Percentiles rank a stretch among this genome's conserved stretches.
These are phyloP conservation scores for Calocybe cyanea DNA, from an alignment of 768 basidiomycete genomes.

Conservation along the genomic window DNA sequence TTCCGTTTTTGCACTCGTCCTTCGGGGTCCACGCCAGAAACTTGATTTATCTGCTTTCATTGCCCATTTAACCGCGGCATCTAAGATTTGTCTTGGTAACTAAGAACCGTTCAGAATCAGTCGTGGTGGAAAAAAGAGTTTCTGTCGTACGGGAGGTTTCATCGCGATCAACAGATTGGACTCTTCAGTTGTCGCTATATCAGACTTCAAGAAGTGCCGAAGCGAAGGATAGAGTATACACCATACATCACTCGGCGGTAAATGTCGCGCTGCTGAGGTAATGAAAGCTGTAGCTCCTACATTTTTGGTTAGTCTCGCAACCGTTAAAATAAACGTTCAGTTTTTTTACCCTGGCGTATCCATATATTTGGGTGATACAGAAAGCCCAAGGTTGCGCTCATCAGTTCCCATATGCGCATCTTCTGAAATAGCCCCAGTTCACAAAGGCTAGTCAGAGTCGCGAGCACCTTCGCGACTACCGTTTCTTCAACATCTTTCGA, in stretches of 20 bases:
- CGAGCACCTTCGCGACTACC: conserved; percentile 88
- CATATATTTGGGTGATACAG: conserved; percentile 94
- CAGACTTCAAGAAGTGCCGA: conserved; percentile 80
- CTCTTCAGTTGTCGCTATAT: conserved; percentile 73
- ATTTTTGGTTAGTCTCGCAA: no score
- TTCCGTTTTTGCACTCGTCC: conserved; percentile 47
- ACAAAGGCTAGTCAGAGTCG: conserved; percentile 81
- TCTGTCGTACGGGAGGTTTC: conserved; percentile 68
- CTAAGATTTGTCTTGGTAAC: conserved; percentile 68
- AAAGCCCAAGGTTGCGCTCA: conserved; percentile 84
- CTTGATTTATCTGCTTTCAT: conserved; percentile 74
- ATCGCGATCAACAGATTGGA: conserved; percentile 70
- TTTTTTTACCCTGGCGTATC: conserved; percentile 82
- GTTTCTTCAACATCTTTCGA: conserved; percentile 86
- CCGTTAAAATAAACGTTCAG: no score
- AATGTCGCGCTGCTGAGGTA: conserved; percentile 75
- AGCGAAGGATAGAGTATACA: conserved; percentile 94
- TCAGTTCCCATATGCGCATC: conserved; percentile 96
- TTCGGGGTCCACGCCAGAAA: conserved; percentile 69
- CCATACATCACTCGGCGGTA: conserved; percentile 90
- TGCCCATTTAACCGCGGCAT: conserved; percentile 86
- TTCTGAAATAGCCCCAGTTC: conserved; percentile 89
- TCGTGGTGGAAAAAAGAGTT: neutral
- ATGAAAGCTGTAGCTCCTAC: no score
- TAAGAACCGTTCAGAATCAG: conserved; percentile 30